A percentile compares a stretch with the other conserved stretches of the same genome.
These are phyloP conservation scores for Aureobasidium sp. DNA, from an alignment of 2,329 filamentous ascomycete species.

Conservation along the genomic window DNA sequence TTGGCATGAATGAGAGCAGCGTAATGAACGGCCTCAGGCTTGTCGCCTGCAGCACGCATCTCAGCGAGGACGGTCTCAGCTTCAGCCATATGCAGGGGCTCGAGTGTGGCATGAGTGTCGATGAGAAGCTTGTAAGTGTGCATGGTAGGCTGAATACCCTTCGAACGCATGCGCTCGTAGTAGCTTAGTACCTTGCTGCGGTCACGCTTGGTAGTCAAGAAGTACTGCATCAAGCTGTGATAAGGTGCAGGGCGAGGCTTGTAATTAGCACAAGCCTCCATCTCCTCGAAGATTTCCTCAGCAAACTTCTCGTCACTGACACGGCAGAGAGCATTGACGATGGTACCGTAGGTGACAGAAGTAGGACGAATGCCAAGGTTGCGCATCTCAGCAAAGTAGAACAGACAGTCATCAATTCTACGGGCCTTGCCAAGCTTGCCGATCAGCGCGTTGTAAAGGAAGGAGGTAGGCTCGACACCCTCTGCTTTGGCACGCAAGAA, in stretches of 20 bases:
- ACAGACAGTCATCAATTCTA: slow-evolving; percentile 94
- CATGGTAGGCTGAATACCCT: slow-evolving; percentile 79
- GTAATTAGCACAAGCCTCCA: slow-evolving; percentile 98
- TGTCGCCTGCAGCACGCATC: slow-evolving; percentile 65
- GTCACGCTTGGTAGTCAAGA: slow-evolving; percentile 94
- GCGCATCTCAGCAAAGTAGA: slow-evolving; percentile 98
- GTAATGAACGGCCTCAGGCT: slow-evolving; percentile 91
- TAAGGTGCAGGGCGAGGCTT: slow-evolving; percentile 95
- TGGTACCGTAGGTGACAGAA: slow-evolving; percentile 94
- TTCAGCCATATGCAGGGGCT: slow-evolving; percentile 80
- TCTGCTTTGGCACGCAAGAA: slow-evolving; percentile 90
- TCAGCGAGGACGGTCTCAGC: slow-evolving; percentile 74
- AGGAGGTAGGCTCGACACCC: slow-evolving; percentile 90
- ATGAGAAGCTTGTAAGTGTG: slow-evolving; percentile 98
- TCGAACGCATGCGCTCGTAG: slow-evolving; percentile 86
- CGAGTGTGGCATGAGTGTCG: slow-evolving; percentile 87
- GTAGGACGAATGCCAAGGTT: slow-evolving; percentile 86
- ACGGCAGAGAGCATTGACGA: slow-evolving; percentile 94
- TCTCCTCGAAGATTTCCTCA: slow-evolving; percentile 96
- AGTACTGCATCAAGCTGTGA: slow-evolving; percentile 99
- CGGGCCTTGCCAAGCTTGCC: slow-evolving; percentile 97
- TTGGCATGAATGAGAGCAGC: slow-evolving; percentile 92
- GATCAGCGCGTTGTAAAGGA: slow-evolving; percentile 96
- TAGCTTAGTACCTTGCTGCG: slow-evolving; percentile 88
- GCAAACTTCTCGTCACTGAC: slow-evolving; percentile 97